Evolutionary conservation across 2,329 filamentous ascomycete genomes (phyloP).

Genomic region (Alternaria brassicae): DNA sequence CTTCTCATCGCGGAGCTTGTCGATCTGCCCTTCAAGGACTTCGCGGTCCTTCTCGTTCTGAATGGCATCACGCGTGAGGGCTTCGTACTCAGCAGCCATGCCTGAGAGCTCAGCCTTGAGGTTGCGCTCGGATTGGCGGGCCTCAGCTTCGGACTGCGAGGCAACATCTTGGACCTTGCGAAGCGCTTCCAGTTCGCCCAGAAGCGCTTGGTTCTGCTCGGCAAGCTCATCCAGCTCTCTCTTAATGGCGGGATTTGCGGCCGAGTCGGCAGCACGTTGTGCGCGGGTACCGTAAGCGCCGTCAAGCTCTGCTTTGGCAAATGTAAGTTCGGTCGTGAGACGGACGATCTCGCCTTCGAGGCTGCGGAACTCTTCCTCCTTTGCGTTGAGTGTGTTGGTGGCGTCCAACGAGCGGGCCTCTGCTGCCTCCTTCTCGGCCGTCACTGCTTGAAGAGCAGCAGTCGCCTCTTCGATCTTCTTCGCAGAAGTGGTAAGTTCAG

Average conservation of each 20-base stretch:
- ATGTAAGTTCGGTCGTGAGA: conserved; percentile 81
- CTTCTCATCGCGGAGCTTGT: conserved; percentile 68
- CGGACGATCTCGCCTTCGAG: conserved; percentile 70
- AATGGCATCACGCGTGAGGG: conserved; percentile 72
- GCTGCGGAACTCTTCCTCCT: conserved; percentile 47
- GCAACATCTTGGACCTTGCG: conserved; percentile 48
- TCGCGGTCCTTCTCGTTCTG: conserved; percentile 76
- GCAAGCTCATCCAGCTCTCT: conserved; percentile 66
- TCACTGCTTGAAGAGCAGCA: conserved; percentile 35
- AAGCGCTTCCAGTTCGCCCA: conserved; percentile 54
- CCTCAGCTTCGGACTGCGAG: conserved; percentile 45
- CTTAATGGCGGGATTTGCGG: conserved; percentile 63
- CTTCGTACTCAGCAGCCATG: conserved; percentile 73
- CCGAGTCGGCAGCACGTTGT: conserved; percentile 71
- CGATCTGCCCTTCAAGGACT: conserved; percentile 67
- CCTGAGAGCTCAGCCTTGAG: conserved; percentile 71
- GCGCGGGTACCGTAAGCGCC: conserved; percentile 86
- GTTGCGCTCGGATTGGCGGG: conserved; percentile 50
- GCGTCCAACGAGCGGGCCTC: conserved; percentile 41
- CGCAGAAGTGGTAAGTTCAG: conserved; percentile 46
- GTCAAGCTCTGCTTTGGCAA: conserved; percentile 88
- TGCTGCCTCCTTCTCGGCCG: conserved; percentile 42
- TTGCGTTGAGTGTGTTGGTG: conserved; percentile 38
- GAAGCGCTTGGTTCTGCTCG: conserved; percentile 53
- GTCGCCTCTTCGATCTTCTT: conserved; percentile 40